These are phyloP conservation scores for Chenopodium formosanum DNA, from an alignment of 148 eudicot species.

Conservation along the genomic window DNA sequence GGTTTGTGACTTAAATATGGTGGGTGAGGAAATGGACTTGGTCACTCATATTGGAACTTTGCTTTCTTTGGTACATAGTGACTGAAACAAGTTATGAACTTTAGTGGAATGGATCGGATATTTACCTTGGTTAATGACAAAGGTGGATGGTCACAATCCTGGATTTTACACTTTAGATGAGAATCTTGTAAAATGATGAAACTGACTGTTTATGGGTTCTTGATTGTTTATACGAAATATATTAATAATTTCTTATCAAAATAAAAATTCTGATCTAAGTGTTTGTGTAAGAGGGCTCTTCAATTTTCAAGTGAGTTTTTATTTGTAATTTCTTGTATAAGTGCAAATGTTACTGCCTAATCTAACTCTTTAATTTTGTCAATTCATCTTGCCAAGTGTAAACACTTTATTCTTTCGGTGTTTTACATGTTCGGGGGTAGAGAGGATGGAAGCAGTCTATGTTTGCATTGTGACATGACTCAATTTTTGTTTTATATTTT, in stretches of 20 bases:
- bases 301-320: not conserved
- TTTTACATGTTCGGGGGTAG: not conserved
- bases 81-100: not conserved
- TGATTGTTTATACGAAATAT: too few species aligned
- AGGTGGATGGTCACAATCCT: too few species aligned
- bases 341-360: not conserved
- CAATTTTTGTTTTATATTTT: not conserved
- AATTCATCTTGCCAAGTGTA: not conserved
- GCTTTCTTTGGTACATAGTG: not conserved
- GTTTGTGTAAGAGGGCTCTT: not conserved
- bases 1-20: too few species aligned
- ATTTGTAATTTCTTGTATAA: too few species aligned
- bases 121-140: too few species aligned
- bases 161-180: too few species aligned
- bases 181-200: too few species aligned
- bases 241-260: too few species aligned
- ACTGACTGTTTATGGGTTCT: too few species aligned
- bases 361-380: not conserved
- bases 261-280: not conserved
- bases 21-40: too few species aligned
- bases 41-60: too few species aligned
- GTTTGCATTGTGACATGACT: not conserved
- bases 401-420: not conserved
- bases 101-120: not conserved
- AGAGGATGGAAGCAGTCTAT: not conserved